Conservation (phyloP, 2,329 filamentous ascomycete species). For the Neofusicoccum ribis region DNA sequence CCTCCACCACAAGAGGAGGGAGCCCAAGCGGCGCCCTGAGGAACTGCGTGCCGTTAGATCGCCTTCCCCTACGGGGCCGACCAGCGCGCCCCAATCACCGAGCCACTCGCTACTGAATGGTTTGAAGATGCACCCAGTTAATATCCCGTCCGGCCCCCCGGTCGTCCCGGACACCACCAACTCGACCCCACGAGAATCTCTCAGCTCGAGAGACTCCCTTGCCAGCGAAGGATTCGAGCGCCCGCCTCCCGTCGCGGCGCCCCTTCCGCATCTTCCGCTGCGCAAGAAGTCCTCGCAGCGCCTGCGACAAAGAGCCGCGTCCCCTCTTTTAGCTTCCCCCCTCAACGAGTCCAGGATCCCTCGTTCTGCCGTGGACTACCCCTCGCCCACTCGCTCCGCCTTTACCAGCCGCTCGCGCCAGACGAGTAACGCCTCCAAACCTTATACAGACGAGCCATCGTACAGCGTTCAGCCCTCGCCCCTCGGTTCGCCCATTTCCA, state of each 20-base stretch:
- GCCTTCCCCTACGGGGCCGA: slow-evolving; percentile 2
- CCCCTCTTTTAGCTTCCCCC: slow-evolving; percentile 19
- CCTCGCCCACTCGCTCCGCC: slow-evolving; percentile 28
- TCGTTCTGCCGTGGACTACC: slow-evolving; percentile 21
- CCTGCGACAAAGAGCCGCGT: slow-evolving; percentile 23
- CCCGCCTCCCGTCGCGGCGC: slow-evolving; percentile 21
- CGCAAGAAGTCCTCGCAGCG: slow-evolving; percentile 37
- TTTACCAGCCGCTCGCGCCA: slow-evolving; percentile 29
- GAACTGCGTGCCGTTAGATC: slow-evolving; percentile 8
- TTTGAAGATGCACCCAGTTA: slow-evolving; percentile 16
- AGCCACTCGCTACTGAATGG: slow-evolving; percentile 17
- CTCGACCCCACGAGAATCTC: slow-evolving; percentile 1
- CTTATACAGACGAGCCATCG: slow-evolving; percentile 16
- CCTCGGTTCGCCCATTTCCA: slow-evolving; percentile 14
- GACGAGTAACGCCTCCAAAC: slow-evolving; percentile 18
- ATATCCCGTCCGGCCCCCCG: slow-evolving; percentile 11
- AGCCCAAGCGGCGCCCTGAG: slow-evolving; percentile 15
- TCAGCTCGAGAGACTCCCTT: slow-evolving; percentile 14
- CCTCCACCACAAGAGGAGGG: slow-evolving; percentile 12
- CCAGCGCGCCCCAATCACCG: slow-evolving; percentile 18
- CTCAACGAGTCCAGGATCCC: slow-evolving; percentile 16
- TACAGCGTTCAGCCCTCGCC: slow-evolving; percentile 18
- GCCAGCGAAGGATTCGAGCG: slow-evolving; percentile 14
- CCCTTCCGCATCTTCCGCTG: slow-evolving; percentile 38
- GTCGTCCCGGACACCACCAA: not conserved